These are phyloP conservation scores for Gnomoniopsis sp. DNA, from an alignment of 2,329 filamentous ascomycete genomes.

Conservation along the genomic window DNA sequence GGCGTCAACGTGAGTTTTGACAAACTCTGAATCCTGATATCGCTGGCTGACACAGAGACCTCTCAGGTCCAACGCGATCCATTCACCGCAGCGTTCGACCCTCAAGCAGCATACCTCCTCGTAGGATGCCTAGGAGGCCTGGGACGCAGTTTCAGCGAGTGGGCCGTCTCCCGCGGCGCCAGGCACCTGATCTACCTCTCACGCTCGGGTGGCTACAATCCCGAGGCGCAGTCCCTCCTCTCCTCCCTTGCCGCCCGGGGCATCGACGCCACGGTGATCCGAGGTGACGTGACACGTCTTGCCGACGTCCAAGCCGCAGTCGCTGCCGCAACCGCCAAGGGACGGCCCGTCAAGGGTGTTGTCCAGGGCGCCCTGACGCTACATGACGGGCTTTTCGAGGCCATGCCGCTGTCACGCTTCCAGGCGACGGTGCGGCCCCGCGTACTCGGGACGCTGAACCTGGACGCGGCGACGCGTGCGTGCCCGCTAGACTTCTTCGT, in stretches of 20 bases:
- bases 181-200: conserved; percentile 31
- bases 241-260: conserved; percentile 20
- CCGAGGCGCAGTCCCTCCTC: conserved; percentile 24
- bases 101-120: conserved; percentile 29
- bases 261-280: conserved; percentile 19
- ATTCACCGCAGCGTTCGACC: conserved; percentile 6
- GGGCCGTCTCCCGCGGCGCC: conserved; percentile 32
- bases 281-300: conserved; percentile 13
- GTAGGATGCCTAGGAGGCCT: conserved; percentile 35
- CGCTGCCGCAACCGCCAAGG: not conserved
- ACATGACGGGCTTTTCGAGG: conserved; percentile 45
- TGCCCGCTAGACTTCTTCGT: conserved; percentile 8
- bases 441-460: conserved; percentile 50
- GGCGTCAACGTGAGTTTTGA: too few relatives aligned
- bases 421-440: conserved; percentile 43
- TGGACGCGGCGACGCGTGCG: conserved; percentile 41
- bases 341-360: conserved; percentile 30
- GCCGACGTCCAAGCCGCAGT: conserved; percentile 19
- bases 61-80: not conserved
- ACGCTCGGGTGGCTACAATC: conserved; percentile 26
- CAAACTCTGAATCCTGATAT: too few relatives aligned
- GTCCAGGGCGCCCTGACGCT: conserved; percentile 50
- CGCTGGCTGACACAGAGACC: too few relatives aligned
- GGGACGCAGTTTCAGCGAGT: conserved; percentile 29
- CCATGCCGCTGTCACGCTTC: conserved; percentile 49